Evolutionary conservation across 2,329 filamentous ascomycete species (phyloP).

Genomic region (Metarhizium humberi): DNA sequence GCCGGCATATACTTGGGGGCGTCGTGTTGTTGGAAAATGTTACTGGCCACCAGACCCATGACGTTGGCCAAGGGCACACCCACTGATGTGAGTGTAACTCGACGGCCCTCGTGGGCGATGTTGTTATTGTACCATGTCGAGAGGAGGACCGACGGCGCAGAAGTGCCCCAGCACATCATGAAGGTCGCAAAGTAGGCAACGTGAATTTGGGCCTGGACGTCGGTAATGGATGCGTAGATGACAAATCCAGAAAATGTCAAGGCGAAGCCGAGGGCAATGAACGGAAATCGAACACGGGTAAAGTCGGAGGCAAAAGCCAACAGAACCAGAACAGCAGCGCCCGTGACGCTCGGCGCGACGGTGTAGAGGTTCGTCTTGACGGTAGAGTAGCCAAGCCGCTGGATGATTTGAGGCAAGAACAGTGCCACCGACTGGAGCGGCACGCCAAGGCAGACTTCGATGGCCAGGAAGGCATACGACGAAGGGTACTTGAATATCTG

Average conservation of each 20-base stretch:
- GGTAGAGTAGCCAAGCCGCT: constrained; percentile 35
- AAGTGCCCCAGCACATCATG: constrained; percentile 77
- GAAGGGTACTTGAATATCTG: constrained; percentile 41
- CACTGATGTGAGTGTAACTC: constrained; percentile 60
- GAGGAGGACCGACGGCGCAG: constrained; percentile 62
- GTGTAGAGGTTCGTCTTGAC: constrained; percentile 70
- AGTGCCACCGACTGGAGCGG: constrained; percentile 45
- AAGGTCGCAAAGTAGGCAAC: constrained; percentile 70
- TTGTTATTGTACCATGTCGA: constrained; percentile 71
- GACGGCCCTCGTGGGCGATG: constrained; percentile 64
- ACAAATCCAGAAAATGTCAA: constrained; percentile 72
- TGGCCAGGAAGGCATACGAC: constrained; percentile 39
- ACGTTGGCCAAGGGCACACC: constrained; percentile 68
- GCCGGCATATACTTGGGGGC: constrained; percentile 59
- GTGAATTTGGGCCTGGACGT: constrained; percentile 49
- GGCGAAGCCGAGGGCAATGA: constrained; percentile 63
- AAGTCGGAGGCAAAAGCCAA: constrained; percentile 64
- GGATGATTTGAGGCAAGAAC: constrained; percentile 47
- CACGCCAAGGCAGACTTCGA: constrained; percentile 51
- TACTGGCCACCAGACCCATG: constrained; percentile 62
- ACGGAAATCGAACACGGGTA: constrained; percentile 59
- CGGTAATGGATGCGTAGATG: constrained; percentile 63
- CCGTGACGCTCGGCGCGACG: constrained; percentile 68
- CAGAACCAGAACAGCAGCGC: constrained; percentile 62
- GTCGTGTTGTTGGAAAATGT: constrained; percentile 58